Evolutionary conservation across 169 alveolate species (phyloP).

Genomic region (Amoebophrya sp.): DNA sequence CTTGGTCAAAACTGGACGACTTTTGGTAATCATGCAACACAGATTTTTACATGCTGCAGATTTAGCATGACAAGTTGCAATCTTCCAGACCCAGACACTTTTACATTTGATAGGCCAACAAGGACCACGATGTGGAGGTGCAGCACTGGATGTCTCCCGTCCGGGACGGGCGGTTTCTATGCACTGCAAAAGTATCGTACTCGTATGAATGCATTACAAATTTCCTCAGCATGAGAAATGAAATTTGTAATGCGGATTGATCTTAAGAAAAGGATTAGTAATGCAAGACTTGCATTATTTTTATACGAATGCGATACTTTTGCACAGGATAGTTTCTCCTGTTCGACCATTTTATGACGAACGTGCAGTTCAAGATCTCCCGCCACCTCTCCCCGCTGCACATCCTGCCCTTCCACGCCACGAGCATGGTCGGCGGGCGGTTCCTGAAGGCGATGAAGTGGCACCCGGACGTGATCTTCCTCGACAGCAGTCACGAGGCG

Average conservation of each 20-base stretch:
- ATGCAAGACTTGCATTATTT: too few species aligned
- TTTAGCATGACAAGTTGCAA: too few species aligned
- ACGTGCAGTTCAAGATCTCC: slow-evolving; percentile 6
- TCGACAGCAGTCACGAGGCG: neutral
- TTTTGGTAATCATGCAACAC: too few species aligned
- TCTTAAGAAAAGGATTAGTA: too few species aligned
- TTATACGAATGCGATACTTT: neutral
- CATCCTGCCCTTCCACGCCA: slow-evolving; percentile 24
- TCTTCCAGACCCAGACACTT: too few species aligned
- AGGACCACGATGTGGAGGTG: neutral
- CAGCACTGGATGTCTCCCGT: neutral
- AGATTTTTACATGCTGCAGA: too few species aligned
- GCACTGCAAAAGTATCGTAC: too few species aligned
- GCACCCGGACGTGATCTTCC: slow-evolving; percentile 17
- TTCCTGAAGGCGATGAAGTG: slow-evolving; percentile 12
- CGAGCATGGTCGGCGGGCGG: neutral
- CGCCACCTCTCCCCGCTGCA: neutral
- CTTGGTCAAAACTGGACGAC: too few species aligned
- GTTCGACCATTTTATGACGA: neutral
- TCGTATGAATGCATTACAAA: too few species aligned
- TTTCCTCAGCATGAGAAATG: too few species aligned
- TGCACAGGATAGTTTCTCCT: neutral
- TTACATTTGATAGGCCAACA: too few species aligned
- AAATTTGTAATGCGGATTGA: too few species aligned
- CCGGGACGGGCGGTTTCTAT: neutral